phyloP scores from a whole-genome alignment of 257 asterid species.

The Parsonsia alboflavescens region DNA sequence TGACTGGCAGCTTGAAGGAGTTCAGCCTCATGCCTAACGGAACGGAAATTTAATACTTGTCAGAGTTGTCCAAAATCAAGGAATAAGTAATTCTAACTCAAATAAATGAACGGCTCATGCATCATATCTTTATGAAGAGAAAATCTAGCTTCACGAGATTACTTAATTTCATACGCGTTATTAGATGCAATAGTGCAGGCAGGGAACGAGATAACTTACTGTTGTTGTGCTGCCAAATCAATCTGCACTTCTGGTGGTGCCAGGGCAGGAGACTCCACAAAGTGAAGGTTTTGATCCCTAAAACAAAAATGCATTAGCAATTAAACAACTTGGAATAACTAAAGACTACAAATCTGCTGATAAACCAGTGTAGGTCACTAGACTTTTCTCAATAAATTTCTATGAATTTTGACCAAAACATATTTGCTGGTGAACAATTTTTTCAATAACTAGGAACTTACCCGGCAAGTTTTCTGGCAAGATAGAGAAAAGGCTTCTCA shows the following conservation, averaged over 20 bases:
- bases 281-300: slow-evolving; percentile 71
- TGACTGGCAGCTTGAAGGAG: slow-evolving; percentile 50
- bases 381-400: not conserved
- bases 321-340: not conserved
- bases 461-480: slow-evolving; percentile 94
- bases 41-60: not conserved
- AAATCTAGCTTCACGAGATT: not conserved
- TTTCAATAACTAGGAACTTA: slow-evolving; percentile 21
- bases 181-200: too few species aligned
- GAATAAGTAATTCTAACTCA: not conserved
- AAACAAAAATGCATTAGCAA: not conserved
- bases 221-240: slow-evolving; percentile 68
- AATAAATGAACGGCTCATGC: not conserved
- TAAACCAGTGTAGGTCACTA: not conserved
- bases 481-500: slow-evolving; percentile 83
- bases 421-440: not conserved
- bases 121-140: too few species aligned
- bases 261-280: slow-evolving; percentile 88
- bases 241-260: slow-evolving; percentile 88
- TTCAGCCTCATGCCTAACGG: slow-evolving; percentile 63
- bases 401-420: not conserved
- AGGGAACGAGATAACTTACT: slow-evolving; percentile 38
- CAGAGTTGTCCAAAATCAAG: not conserved
- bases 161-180: too few species aligned
- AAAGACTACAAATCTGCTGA: not conserved